A percentile compares a stretch with the other conserved stretches of the same genome.
Evolutionary conservation across 2,329 filamentous ascomycete species (phyloP).

Genomic region (Colletotrichum kahawae): DNA sequence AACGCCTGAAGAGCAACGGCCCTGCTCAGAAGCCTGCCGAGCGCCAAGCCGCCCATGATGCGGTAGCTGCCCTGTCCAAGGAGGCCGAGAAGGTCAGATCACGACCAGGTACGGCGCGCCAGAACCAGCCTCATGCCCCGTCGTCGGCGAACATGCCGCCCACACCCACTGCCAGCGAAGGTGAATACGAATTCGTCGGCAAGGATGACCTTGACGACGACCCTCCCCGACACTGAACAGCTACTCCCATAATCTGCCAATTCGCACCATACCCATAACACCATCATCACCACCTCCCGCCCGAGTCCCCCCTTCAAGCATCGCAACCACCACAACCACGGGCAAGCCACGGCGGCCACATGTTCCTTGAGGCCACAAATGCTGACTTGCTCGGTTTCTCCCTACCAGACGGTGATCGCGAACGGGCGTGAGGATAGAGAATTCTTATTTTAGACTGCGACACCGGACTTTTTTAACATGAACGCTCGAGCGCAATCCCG

Average conservation of each 20-base stretch:
- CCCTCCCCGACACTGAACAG: conserved; percentile 12
- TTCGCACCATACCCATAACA: conserved; percentile 8
- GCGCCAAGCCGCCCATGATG: conserved; percentile 25
- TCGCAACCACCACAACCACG: not conserved
- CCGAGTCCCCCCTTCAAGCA: not conserved
- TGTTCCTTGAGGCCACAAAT: conserved; percentile 3
- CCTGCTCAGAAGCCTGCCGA: conserved; percentile 23
- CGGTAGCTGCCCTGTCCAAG: conserved; percentile 27
- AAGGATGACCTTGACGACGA: conserved; percentile 26
- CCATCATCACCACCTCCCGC: not conserved
- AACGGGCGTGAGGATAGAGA: conserved; percentile 30
- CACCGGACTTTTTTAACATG: conserved; percentile 4
- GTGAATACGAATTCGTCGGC: conserved; percentile 51
- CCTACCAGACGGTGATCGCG: conserved; percentile 41
- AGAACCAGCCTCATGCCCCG: conserved; percentile 55
- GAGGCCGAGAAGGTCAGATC: conserved; percentile 46
- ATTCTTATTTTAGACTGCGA: conserved; percentile 7
- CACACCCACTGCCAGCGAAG: conserved; percentile 66
- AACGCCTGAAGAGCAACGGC: conserved; percentile 62
- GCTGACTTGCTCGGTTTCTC: conserved; percentile 23
- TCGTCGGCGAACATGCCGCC: conserved; percentile 63
- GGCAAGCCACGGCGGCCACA: not conserved
- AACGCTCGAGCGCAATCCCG: not conserved
- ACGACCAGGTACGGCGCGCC: conserved; percentile 58
- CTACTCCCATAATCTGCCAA: not conserved